These are phyloP conservation scores for Curvularia spicifera DNA, from an alignment of 2,329 filamentous ascomycete species.

Conservation along the genomic window DNA sequence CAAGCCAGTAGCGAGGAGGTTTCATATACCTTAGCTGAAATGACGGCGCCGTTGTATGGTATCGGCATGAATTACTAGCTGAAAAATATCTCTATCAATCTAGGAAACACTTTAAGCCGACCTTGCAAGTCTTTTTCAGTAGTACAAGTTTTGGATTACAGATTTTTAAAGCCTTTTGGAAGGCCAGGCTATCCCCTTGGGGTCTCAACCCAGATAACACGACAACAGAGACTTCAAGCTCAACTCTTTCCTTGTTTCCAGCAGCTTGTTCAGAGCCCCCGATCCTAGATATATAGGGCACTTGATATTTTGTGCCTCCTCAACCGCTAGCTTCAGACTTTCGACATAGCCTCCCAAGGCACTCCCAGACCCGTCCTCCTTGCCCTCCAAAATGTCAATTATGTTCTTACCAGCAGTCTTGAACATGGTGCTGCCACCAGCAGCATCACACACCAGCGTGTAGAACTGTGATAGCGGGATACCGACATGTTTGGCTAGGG, in stretches of 20 bases:
- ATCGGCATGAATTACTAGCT: too few species aligned
- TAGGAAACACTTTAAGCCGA: too few species aligned
- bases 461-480: constrained; percentile 48
- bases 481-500: constrained; percentile 47
- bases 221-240: constrained; percentile 32
- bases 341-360: constrained; percentile 30
- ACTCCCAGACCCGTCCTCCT: constrained; percentile 26
- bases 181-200: background rate
- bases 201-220: constrained; percentile 25
- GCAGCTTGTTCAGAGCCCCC: constrained; percentile 41
- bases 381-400: constrained; percentile 42
- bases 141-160: background rate
- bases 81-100: too few species aligned
- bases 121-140: too few species aligned
- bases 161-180: background rate
- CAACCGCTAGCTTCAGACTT: constrained; percentile 37
- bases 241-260: constrained; percentile 35
- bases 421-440: constrained; percentile 48
- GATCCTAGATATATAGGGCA: constrained; percentile 45
- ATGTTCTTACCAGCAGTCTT: constrained; percentile 41
- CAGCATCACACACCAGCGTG: constrained; percentile 46
- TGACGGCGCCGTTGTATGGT: too few species aligned
- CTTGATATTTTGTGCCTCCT: constrained; percentile 45
- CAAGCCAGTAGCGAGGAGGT: too few species aligned
- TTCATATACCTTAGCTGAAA: too few species aligned